phyloP scores from a whole-genome alignment of 257 asterid species.

The Solanum phureja region DNA sequence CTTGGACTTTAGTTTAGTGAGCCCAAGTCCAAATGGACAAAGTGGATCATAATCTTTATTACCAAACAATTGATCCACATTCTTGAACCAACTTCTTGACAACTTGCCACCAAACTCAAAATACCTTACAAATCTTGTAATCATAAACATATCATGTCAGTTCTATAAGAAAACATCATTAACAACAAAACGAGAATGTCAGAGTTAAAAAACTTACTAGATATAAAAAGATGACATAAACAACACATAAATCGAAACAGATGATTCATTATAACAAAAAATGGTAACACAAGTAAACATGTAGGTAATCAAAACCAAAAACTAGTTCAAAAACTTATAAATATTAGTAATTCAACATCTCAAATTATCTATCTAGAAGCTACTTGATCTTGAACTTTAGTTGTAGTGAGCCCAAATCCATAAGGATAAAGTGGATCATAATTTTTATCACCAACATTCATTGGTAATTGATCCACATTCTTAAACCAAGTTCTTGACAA shows the following conservation, averaged over 20 bases:
- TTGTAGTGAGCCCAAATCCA: constrained; percentile 46
- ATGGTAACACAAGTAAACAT: background rate
- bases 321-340: background rate
- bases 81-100: no score
- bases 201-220: no score
- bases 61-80: no score
- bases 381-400: background rate
- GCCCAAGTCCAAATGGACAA: no score
- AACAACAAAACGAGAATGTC: no score
- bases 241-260: background rate
- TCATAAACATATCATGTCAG: no score
- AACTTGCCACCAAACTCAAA: no score
- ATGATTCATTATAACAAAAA: background rate
- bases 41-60: no score
- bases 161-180: no score
- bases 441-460: constrained; percentile 41
- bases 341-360: background rate
- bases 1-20: no score
- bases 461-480: constrained; percentile 45
- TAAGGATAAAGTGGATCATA: constrained; percentile 57
- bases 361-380: background rate
- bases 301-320: background rate
- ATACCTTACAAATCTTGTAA: no score
- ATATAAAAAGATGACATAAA: no score
- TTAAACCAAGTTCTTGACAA: constrained; percentile 53